These are phyloP conservation scores for Euphrasia confusa DNA, from an alignment of 257 asterid genomes.

Conservation along the genomic window DNA sequence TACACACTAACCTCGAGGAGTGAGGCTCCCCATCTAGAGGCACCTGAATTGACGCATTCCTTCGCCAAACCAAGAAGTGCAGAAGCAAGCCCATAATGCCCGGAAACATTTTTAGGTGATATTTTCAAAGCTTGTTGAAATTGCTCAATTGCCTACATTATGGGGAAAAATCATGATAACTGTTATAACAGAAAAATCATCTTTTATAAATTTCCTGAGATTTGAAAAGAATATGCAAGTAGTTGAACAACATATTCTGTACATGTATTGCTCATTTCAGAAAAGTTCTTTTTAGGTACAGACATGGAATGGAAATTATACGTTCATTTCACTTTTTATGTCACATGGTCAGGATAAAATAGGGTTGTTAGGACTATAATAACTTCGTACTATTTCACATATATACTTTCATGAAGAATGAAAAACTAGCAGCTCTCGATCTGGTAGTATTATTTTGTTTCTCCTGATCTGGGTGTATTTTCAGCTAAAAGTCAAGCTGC, in stretches of 20 bases:
- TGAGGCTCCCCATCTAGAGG: constrained; percentile 89
- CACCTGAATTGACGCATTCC: constrained; percentile 72
- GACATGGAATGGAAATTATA: not conserved
- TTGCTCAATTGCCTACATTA: constrained; percentile 71
- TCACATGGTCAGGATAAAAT: too few species aligned
- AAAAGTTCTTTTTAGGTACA: not conserved
- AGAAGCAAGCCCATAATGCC: constrained; percentile 86
- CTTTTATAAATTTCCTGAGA: not conserved
- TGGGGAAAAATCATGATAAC: constrained; percentile 18
- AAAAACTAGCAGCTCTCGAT: too few species aligned
- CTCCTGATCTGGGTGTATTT: too few species aligned
- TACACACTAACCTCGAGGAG: constrained; percentile 69
- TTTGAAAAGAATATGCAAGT: not conserved
- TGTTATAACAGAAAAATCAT: constrained; percentile 7
- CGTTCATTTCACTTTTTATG: too few species aligned
- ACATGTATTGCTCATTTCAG: not conserved
- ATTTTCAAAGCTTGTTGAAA: constrained; percentile 64
- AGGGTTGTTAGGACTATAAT: too few species aligned
- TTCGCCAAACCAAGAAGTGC: constrained; percentile 81
- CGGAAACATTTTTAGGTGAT: constrained; percentile 70
- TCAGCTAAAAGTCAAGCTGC: too few species aligned
- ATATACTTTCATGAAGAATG: too few species aligned
- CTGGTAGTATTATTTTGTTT: too few species aligned
- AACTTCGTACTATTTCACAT: too few species aligned
- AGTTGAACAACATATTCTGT: not conserved